A percentile compares a stretch with the other conserved stretches of the same genome.
Evolutionary conservation across 148 eudicot genomes (phyloP).

Genomic region (Camellia lanceoleosa): DNA sequence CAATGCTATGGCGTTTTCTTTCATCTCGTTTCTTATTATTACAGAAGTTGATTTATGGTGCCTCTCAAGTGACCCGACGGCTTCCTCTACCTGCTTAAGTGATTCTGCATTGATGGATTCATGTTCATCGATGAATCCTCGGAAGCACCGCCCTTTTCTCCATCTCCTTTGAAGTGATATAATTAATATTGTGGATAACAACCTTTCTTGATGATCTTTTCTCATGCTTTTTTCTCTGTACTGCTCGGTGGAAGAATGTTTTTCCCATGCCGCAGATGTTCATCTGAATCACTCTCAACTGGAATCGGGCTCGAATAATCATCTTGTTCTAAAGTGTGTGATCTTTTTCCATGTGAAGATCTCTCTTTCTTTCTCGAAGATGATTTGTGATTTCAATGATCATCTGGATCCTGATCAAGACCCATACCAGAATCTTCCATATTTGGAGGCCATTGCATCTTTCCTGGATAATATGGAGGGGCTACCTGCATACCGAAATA

Average conservation of each 20-base stretch:
- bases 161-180: slow-evolving; percentile 59
- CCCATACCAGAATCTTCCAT: slow-evolving; percentile 32
- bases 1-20: slow-evolving; percentile 25
- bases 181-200: slow-evolving; percentile 73
- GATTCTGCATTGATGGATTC: slow-evolving; percentile 42
- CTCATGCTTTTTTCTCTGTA: slow-evolving; percentile 30
- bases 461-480: slow-evolving; percentile 54
- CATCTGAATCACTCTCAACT: slow-evolving; percentile 43
- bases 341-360: slow-evolving; percentile 32
- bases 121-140: slow-evolving; percentile 60
- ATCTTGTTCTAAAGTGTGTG: slow-evolving; percentile 31
- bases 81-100: slow-evolving; percentile 61
- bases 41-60: slow-evolving; percentile 40
- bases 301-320: slow-evolving; percentile 38
- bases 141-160: slow-evolving; percentile 35
- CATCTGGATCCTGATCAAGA: slow-evolving; percentile 38
- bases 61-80: slow-evolving; percentile 55
- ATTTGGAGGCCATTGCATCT: slow-evolving; percentile 63
- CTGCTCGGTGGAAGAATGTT: slow-evolving; percentile 19
- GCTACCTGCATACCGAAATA: slow-evolving; percentile 54
- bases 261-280: slow-evolving; percentile 35
- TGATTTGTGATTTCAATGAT: slow-evolving; percentile 32
- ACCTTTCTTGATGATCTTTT: slow-evolving; percentile 65
- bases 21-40: slow-evolving; percentile 38
- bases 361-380: slow-evolving; percentile 51